Percentiles rank a stretch among this genome's conserved stretches.
Evolutionary conservation across 2,329 filamentous ascomycete species (phyloP).

Genomic region (Fusarium ambrosium): DNA sequence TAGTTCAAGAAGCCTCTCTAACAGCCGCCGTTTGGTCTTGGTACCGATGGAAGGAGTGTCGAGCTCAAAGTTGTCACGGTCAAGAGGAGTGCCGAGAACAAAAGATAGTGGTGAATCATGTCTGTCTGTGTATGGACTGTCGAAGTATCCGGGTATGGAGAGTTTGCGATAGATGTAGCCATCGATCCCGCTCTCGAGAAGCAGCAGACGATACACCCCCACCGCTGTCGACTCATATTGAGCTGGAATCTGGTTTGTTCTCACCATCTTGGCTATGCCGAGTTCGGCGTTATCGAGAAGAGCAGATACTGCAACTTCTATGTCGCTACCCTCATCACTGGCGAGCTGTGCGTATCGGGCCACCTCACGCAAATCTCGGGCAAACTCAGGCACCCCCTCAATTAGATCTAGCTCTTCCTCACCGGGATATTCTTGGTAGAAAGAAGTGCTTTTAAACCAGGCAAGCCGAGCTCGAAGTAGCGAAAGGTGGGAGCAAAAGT

Average conservation of each 20-base stretch:
- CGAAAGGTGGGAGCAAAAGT: background rate
- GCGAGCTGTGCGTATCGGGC: background rate
- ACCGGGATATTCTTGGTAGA: background rate
- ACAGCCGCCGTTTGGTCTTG: too few species aligned
- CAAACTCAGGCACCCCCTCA: background rate
- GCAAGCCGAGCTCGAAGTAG: background rate
- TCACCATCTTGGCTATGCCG: background rate
- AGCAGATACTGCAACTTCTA: background rate
- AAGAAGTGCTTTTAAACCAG: constrained; percentile 8
- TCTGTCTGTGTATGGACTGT: background rate
- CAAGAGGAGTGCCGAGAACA: too few species aligned
- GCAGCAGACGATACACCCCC: constrained; percentile 10
- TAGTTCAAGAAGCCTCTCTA: background rate
- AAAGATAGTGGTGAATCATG: constrained; percentile 5
- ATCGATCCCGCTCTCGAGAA: background rate
- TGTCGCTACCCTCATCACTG: background rate
- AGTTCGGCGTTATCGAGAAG: constrained; percentile 7
- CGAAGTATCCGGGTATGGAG: background rate
- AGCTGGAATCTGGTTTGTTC: background rate
- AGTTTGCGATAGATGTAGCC: background rate
- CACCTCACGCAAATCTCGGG: background rate
- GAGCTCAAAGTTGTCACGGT: too few species aligned
- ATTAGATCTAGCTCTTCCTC: background rate
- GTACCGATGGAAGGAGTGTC: too few species aligned
- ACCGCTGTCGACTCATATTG: background rate